Percentiles rank a stretch among this genome's conserved stretches.
These are phyloP conservation scores for Cystoisospora suis DNA, from an alignment of 169 alveolate species.

Conservation along the genomic window DNA sequence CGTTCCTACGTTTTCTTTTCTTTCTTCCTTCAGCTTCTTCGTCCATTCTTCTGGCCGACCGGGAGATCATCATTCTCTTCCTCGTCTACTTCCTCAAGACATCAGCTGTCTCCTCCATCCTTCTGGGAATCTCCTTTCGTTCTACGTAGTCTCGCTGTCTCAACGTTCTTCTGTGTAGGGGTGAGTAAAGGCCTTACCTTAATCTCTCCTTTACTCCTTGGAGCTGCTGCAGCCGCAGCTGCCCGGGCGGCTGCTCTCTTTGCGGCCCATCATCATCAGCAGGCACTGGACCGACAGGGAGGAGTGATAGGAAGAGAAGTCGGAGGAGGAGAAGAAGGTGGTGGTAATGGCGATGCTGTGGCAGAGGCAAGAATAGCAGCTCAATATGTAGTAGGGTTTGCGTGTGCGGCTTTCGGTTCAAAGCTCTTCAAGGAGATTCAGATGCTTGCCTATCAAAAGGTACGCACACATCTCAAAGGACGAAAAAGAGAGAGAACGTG, in stretches of 20 bases:
- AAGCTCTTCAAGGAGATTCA: constrained; percentile 17
- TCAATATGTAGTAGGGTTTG: background rate
- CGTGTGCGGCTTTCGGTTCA: background rate
- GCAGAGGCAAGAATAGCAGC: background rate
- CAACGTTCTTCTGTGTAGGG: background rate
- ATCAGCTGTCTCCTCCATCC: too few relatives aligned
- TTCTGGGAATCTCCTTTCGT: background rate
- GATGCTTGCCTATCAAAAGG: background rate
- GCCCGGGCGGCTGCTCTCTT: background rate
- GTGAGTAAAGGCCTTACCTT: background rate
- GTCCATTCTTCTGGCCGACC: constrained; percentile 39
- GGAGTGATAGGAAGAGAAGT: too few relatives aligned
- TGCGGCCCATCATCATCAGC: too few relatives aligned
- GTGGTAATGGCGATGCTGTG: background rate
- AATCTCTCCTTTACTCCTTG: constrained; percentile 1
- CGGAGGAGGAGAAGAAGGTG: too few relatives aligned
- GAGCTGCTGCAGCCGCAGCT: background rate
- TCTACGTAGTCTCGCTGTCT: background rate
- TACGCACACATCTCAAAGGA: too few relatives aligned
- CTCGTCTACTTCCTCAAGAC: too few relatives aligned
- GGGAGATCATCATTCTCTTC: background rate
- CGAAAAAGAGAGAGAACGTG: too few relatives aligned
- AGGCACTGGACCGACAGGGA: too few relatives aligned
- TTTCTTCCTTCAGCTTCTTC: constrained; percentile 14
- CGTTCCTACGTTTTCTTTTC: background rate